A percentile compares a stretch with the other conserved stretches of the same genome.
These are phyloP conservation scores for Isatis tinctoria DNA, from an alignment of 345 rosid species.

Conservation along the genomic window DNA sequence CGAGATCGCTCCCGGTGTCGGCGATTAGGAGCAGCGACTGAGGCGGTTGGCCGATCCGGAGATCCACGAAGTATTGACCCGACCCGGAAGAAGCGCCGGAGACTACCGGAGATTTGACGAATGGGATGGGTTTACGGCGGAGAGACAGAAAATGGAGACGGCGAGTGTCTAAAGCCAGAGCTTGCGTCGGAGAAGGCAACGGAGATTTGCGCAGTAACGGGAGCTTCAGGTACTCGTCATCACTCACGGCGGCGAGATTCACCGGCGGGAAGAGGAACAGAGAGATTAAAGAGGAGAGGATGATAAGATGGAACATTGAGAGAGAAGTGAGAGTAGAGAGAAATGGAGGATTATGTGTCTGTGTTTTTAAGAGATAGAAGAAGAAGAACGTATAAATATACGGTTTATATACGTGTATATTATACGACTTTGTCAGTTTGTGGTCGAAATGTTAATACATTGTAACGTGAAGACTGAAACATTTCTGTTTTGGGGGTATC, in stretches of 20 bases:
- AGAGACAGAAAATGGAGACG: constrained; percentile 43
- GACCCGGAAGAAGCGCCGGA: constrained; percentile 80
- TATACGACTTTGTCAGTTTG: constrained; percentile 21
- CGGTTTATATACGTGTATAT: neutral
- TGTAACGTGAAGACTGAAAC: constrained; percentile 30
- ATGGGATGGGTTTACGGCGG: constrained; percentile 24
- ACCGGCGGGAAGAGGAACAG: constrained; percentile 12
- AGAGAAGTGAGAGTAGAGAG: neutral
- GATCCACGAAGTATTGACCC: constrained; percentile 78
- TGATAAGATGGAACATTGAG: neutral
- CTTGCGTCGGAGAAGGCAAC: constrained; percentile 38
- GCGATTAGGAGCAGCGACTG: constrained; percentile 67
- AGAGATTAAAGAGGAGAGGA: constrained; percentile 1
- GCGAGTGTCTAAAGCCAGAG: constrained; percentile 39
- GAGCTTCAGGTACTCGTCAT: constrained; percentile 49
- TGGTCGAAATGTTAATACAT: constrained; percentile 21
- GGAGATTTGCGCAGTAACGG: constrained; percentile 57
- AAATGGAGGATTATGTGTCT: neutral
- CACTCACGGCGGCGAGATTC: constrained; percentile 27
- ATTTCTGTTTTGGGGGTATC: constrained; percentile 16
- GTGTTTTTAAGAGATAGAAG: constrained; percentile 13
- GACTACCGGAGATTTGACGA: constrained; percentile 50
- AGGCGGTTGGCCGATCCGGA: constrained; percentile 77
- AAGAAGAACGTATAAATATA: constrained; percentile 17
- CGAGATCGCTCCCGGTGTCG: constrained; percentile 86